Percentiles rank a stretch among this genome's conserved stretches.
Conservation (phyloP, 768 basidiomycete genomes). For the Hericium alpestre region DNA sequence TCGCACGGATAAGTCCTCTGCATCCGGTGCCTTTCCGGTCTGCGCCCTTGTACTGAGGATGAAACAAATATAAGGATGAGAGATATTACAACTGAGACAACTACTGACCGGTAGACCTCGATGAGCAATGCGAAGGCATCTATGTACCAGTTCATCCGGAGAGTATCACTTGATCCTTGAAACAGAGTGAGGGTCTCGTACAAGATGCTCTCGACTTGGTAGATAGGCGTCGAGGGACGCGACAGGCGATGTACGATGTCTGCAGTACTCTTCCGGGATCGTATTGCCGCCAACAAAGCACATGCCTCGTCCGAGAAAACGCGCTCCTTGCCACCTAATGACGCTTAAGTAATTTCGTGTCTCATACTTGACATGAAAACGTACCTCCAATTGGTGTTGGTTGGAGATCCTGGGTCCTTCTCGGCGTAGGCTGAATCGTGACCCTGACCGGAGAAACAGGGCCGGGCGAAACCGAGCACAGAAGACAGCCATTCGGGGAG, state of each 20-base stretch:
- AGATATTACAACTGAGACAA: background rate
- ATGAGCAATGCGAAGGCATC: constrained; percentile 43
- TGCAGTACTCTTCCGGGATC: constrained; percentile 39
- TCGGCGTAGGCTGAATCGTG: constrained; percentile 8
- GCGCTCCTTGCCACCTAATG: background rate
- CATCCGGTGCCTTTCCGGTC: constrained; percentile 20
- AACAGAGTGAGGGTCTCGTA: constrained; percentile 35
- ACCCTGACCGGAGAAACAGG: constrained; percentile 5
- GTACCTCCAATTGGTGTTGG: constrained; percentile 9
- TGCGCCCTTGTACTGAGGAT: background rate
- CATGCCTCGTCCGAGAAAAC: constrained; percentile 7
- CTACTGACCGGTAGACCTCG: constrained; percentile 26
- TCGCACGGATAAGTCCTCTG: constrained; percentile 31
- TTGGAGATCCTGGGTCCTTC: background rate
- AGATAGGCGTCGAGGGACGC: constrained; percentile 27
- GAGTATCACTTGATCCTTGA: constrained; percentile 32
- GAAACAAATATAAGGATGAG: background rate
- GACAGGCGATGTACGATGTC: constrained; percentile 54
- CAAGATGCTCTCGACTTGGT: constrained; percentile 37
- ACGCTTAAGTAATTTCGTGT: too few relatives aligned
- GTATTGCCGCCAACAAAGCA: constrained; percentile 31
- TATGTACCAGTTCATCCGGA: constrained; percentile 30
- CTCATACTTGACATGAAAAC: background rate
- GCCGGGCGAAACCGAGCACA: constrained; percentile 38
- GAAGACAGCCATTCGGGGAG: constrained; percentile 50